Percentiles rank a stretch among this genome's conserved stretches.
These are phyloP conservation scores for Dendrothele bispora DNA, from an alignment of 768 basidiomycete genomes.

Conservation along the genomic window DNA sequence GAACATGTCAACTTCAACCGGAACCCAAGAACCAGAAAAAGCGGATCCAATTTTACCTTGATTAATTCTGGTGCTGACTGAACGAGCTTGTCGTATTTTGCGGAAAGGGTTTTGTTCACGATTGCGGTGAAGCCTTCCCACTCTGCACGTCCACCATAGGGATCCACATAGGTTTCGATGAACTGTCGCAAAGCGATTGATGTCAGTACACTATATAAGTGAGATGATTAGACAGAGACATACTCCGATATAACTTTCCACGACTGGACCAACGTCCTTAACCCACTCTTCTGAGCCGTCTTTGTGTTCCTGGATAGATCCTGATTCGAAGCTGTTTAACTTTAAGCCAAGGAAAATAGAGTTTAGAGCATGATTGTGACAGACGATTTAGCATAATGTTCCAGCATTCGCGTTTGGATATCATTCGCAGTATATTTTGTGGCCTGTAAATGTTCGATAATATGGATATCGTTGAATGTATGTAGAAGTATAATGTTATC, in stretches of 20 bases:
- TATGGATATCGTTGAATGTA: background rate
- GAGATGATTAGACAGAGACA: slow-evolving; percentile 16
- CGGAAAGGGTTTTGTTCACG: slow-evolving; percentile 80
- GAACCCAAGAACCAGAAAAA: slow-evolving; percentile 50
- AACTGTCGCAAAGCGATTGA: slow-evolving; percentile 36
- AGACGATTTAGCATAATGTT: slow-evolving; percentile 77
- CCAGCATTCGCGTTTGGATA: slow-evolving; percentile 72
- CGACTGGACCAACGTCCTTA: slow-evolving; percentile 82
- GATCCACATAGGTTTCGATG: slow-evolving; percentile 85
- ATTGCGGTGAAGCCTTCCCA: slow-evolving; percentile 94
- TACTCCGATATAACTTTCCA: slow-evolving; percentile 80
- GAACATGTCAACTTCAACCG: slow-evolving; percentile 7
- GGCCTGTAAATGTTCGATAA: slow-evolving; percentile 42
- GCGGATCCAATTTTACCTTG: too few relatives aligned
- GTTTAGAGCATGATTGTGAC: slow-evolving; percentile 14
- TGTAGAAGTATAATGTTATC: background rate
- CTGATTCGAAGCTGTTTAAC: slow-evolving; percentile 62
- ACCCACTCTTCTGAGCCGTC: slow-evolving; percentile 81
- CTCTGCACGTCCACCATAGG: slow-evolving; percentile 88
- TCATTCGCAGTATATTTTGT: slow-evolving; percentile 73
- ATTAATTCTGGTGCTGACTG: slow-evolving; percentile 76
- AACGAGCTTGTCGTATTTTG: slow-evolving; percentile 79
- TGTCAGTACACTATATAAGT: background rate
- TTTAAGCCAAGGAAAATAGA: background rate
- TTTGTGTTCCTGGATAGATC: slow-evolving; percentile 79